Evolutionary conservation across 306 rosid species (phyloP).

Genomic region (Begonia peltatifolia): DNA sequence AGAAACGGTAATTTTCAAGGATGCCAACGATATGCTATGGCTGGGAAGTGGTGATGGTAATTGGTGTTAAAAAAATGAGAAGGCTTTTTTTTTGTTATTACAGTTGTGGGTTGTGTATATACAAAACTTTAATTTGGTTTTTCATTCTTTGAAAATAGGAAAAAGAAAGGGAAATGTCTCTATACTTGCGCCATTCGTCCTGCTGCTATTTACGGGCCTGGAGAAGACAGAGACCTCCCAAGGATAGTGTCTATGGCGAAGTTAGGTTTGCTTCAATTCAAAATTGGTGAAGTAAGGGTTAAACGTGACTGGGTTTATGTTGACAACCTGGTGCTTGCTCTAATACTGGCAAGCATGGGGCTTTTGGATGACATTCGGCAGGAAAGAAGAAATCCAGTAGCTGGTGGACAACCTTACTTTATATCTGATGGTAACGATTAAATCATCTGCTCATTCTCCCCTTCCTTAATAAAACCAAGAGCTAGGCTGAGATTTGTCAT

Average conservation of each 20-base stretch:
- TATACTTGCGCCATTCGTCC: constrained; percentile 85
- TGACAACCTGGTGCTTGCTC: constrained; percentile 79
- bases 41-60: too few relatives aligned
- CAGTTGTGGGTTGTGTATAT: not conserved
- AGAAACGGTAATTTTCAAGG: too few relatives aligned
- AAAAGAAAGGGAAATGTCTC: constrained; percentile 33
- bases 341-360: constrained; percentile 89
- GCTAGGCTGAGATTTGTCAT: not conserved
- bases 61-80: too few relatives aligned
- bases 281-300: constrained; percentile 52
- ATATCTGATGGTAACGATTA: constrained; percentile 64
- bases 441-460: not conserved
- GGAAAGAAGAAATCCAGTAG: constrained; percentile 37
- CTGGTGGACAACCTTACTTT: constrained; percentile 92
- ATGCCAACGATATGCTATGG: too few relatives aligned
- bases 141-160: constrained; percentile 21
- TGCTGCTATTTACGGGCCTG: constrained; percentile 88
- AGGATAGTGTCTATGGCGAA: constrained; percentile 62
- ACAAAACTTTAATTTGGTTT: not conserved
- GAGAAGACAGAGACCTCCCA: constrained; percentile 87
- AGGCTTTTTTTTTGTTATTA: not conserved
- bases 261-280: constrained; percentile 62
- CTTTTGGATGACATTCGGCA: constrained; percentile 52
- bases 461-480: not conserved
- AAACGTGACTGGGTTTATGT: constrained; percentile 85